phyloP scores from a whole-genome alignment of 73 alveolate genomes.

The Paramecium sexaurelia region DNA sequence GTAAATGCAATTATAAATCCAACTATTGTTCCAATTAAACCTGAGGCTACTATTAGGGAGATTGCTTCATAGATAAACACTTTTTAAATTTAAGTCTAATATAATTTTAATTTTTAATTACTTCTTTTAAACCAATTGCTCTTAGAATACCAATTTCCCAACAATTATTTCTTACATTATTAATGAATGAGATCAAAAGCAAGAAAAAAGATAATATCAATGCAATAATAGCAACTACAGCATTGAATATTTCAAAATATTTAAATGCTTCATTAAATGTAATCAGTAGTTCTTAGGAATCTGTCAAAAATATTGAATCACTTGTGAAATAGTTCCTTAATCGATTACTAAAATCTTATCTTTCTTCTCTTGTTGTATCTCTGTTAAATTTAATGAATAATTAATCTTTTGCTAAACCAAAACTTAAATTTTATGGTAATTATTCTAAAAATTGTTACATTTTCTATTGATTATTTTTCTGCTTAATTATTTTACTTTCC shows the following conservation, averaged over 20 bases:
- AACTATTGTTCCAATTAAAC: conserved; percentile 86
- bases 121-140: conserved; percentile 91
- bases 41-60: conserved; percentile 83
- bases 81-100: conserved; percentile 75
- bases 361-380: conserved; percentile 44
- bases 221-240: conserved; percentile 90
- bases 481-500: not conserved
- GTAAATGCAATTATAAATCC: conserved; percentile 91
- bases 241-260: conserved; percentile 80
- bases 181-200: conserved; percentile 85
- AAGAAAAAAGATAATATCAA: conserved; percentile 92
- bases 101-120: not conserved
- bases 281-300: conserved; percentile 75
- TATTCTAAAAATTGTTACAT: not conserved
- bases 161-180: conserved; percentile 91
- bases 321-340: conserved; percentile 83
- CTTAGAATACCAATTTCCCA: conserved; percentile 97
- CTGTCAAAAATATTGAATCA: conserved; percentile 75
- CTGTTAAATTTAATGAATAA: conserved; percentile 67
- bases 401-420: conserved; percentile 71
- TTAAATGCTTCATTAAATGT: conserved; percentile 76
- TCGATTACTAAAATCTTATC: conserved; percentile 82
- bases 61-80: conserved; percentile 93
- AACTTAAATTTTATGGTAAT: conserved; percentile 51
- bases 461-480: conserved; percentile 26